A percentile compares a stretch with the other conserved stretches of the same genome.
These are phyloP conservation scores for Calcarisporium arbuscula DNA, from an alignment of 2,329 filamentous ascomycete genomes.

Conservation along the genomic window DNA sequence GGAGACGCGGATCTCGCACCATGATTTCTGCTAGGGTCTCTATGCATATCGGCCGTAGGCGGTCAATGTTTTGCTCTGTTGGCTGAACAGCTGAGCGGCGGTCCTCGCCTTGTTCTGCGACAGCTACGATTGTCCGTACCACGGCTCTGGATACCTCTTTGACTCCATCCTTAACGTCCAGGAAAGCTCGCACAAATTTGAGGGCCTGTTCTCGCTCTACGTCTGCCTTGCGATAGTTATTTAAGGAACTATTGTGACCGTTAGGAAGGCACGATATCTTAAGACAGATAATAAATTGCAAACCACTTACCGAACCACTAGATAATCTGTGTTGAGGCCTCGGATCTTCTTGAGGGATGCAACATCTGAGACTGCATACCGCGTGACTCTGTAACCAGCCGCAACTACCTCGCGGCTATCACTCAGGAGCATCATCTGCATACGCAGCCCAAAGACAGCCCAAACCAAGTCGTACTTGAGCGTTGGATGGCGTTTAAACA, in stretches of 20 bases:
- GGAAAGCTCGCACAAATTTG: slow-evolving; percentile 90
- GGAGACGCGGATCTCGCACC: slow-evolving; percentile 72
- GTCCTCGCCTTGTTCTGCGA: slow-evolving; percentile 84
- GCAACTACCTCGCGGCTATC: slow-evolving; percentile 94
- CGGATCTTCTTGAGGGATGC: slow-evolving; percentile 85
- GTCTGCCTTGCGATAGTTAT: slow-evolving; percentile 94
- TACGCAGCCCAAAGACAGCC: slow-evolving; percentile 87
- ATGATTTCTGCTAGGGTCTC: slow-evolving; percentile 91
- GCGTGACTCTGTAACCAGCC: slow-evolving; percentile 85
- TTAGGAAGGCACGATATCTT: slow-evolving; percentile 1
- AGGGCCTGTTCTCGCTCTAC: slow-evolving; percentile 94
- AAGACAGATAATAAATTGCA: background rate
- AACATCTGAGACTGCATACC: slow-evolving; percentile 90
- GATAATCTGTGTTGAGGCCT: slow-evolving; percentile 80
- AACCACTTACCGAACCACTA: slow-evolving; percentile 59
- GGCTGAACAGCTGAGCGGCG: slow-evolving; percentile 67
- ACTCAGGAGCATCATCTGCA: slow-evolving; percentile 93
- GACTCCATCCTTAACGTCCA: slow-evolving; percentile 91
- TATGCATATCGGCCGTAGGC: slow-evolving; percentile 81
- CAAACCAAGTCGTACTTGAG: slow-evolving; percentile 96
- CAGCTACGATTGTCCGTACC: slow-evolving; percentile 81
- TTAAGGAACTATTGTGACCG: slow-evolving; percentile 55
- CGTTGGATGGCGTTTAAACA: slow-evolving; percentile 90
- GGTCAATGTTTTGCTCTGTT: slow-evolving; percentile 70
- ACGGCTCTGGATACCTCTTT: slow-evolving; percentile 81